Evolutionary conservation across 1,284 basidiomycete genomes (phyloP).

Genomic region (Ceratorhiza oryzae-sativae): DNA sequence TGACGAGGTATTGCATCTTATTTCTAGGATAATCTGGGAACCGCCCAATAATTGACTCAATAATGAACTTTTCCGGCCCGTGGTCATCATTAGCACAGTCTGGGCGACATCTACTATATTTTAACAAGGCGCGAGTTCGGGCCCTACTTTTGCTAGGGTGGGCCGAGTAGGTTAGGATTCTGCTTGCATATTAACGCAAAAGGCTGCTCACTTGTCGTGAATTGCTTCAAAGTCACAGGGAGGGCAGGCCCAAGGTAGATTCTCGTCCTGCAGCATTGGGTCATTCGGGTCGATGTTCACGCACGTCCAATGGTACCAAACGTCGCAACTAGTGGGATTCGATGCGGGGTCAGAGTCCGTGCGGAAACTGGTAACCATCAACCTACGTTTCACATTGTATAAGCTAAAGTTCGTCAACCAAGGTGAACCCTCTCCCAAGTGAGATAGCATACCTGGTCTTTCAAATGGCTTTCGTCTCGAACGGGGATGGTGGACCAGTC

Average conservation of each 20-base stretch:
- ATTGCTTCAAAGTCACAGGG: background rate
- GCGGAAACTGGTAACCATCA: background rate
- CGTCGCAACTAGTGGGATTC: background rate
- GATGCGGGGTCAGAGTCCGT: background rate
- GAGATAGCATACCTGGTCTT: constrained; percentile 4
- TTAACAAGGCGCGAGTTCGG: background rate
- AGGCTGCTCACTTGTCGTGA: background rate
- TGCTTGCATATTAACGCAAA: background rate
- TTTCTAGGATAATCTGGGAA: background rate
- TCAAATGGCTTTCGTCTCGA: background rate
- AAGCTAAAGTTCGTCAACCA: background rate
- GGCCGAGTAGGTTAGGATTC: background rate
- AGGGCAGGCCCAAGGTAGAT: constrained; percentile 8
- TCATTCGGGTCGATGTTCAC: constrained; percentile 1
- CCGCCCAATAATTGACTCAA: constrained; percentile 8
- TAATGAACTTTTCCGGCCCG: background rate
- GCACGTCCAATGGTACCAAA: constrained; percentile 11
- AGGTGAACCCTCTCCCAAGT: background rate
- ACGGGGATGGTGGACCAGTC: constrained; percentile 13
- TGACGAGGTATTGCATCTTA: constrained; percentile 16
- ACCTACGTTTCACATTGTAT: constrained; percentile 25
- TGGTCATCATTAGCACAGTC: background rate
- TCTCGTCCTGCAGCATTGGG: background rate
- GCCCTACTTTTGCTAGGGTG: background rate
- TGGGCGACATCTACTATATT: background rate